Evolutionary conservation across 1,284 basidiomycete genomes (phyloP).

Genomic region (Rhodotorula sp.): DNA sequence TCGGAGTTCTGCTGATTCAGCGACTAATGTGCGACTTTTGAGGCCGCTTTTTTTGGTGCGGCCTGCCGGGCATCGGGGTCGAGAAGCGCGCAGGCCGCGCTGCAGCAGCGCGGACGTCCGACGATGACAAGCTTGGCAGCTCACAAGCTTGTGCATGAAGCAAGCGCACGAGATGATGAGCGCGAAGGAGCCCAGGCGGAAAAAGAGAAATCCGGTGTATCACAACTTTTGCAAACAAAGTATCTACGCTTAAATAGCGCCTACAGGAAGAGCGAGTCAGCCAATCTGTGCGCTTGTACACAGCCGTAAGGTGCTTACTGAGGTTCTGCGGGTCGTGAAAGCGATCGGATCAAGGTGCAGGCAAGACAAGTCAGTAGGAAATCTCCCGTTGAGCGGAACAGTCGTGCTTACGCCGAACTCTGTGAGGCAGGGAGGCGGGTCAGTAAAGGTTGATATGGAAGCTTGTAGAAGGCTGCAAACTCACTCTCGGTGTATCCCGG

Average conservation of each 20-base stretch:
- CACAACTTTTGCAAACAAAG: constrained; percentile 3
- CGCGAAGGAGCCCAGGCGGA: not conserved
- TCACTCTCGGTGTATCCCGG: constrained; percentile 65
- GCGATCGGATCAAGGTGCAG: too few species aligned
- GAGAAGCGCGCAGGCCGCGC: too few species aligned
- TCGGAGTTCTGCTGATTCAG: too few species aligned
- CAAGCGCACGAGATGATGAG: too few species aligned
- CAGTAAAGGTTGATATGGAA: not conserved
- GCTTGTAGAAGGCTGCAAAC: not conserved
- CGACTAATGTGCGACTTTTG: too few species aligned
- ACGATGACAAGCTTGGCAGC: too few species aligned
- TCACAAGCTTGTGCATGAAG: too few species aligned
- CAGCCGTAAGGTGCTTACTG: not conserved
- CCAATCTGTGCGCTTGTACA: too few species aligned
- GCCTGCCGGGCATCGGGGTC: too few species aligned
- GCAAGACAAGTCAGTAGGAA: not conserved
- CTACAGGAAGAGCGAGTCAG: constrained; percentile 1
- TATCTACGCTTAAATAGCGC: constrained; percentile 11
- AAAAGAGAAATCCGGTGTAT: not conserved
- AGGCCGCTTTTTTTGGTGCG: too few species aligned
- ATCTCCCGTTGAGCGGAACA: not conserved
- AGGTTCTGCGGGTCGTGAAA: constrained; percentile 5
- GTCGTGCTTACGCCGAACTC: constrained; percentile 19
- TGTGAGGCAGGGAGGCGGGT: not conserved
- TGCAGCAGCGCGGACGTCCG: too few species aligned